Base-by-base conservation (phyloP, 2,329 filamentous ascomycete genomes). In the Aspergillus alliaceus region DNA sequence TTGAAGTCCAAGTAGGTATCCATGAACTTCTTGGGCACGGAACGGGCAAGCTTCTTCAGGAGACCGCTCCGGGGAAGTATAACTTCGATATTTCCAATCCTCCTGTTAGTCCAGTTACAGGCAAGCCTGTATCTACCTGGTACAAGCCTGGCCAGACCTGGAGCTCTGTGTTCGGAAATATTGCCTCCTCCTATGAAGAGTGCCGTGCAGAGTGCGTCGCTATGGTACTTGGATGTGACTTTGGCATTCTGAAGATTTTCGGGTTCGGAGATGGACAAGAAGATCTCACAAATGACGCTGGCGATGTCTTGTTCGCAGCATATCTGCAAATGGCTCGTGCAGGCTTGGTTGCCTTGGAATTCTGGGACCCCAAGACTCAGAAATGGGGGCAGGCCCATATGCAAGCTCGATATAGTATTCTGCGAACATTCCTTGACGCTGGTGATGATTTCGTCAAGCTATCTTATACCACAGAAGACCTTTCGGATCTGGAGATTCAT, bases 71-170 rank as follows among this genome's bases (percentile, higher is more conserved):
- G 1, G 92, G 91, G 11, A 80, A 84, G 42, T 97, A 85, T 81
- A 98, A 98, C 79, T 98, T 98, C 69, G 90, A 98, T 71, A 80
- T 86, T 57, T 79, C 86, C 59, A 90, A 91, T 70, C 92, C 90
- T 7, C 93, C 93, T 0, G 78, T 91, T 51, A 96, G 86, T 68
- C 93, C 93, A 0, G 75, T 97, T 39, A 90, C 86, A 5, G 82
- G 85, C 59, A 88, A 93, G 74, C 90, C 90, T 1, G 82, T 97
- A 48, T 85, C 84, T 2, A 91, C 89, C 1, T 97, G 90, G 87
- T 98, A 98, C 80, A 96, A 95, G 76, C 91, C 91, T 2, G 92
- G 92, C 2, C 91, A 97, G 75, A 98, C 93, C 0, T 98, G 93
- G 93, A 90, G 91, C 55, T 91, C 88, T 5, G 91, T 96, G 0